Conservation (phyloP, 768 basidiomycete species). For the Lactarius quietus region DNA sequence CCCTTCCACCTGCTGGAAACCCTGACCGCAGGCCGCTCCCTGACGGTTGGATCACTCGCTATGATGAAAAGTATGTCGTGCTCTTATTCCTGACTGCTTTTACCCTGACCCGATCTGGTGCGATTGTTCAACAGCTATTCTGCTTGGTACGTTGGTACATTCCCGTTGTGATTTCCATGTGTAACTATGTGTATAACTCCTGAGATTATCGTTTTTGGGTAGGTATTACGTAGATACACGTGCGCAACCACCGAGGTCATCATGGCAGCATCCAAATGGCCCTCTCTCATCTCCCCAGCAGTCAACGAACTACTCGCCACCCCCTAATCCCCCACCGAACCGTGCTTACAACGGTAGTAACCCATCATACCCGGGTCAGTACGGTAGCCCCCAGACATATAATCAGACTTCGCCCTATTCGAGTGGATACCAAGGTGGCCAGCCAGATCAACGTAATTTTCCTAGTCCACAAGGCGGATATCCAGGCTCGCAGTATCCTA, state of each 20-base stretch:
- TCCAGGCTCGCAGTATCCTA: conserved; percentile 27
- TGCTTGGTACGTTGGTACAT: conserved; percentile 51
- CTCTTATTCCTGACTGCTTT: conserved; percentile 28
- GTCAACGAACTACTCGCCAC: conserved; percentile 32
- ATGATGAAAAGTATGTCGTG: conserved; percentile 56
- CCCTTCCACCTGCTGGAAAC: conserved; percentile 33
- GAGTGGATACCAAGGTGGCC: conserved; percentile 28
- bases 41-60: conserved; percentile 65
- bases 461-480: not conserved
- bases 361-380: conserved; percentile 27
- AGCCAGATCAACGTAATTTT: not conserved
- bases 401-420: conserved; percentile 25
- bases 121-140: conserved; percentile 48
- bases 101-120: conserved; percentile 13
- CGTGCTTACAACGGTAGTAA: conserved; percentile 30
- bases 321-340: conserved; percentile 46
- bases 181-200: too few species aligned
- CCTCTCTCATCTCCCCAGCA: conserved; percentile 40
- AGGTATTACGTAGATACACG: conserved; percentile 80
- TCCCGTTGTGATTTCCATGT: not conserved
- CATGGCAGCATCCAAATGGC: conserved; percentile 70
- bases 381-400: conserved; percentile 15
- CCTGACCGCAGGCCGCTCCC: conserved; percentile 63
- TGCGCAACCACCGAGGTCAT: conserved; percentile 57
- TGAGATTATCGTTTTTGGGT: not conserved